Evolutionary conservation across 139 green algal genomes (phyloP).

Genomic region (Tetraselmis striata): DNA sequence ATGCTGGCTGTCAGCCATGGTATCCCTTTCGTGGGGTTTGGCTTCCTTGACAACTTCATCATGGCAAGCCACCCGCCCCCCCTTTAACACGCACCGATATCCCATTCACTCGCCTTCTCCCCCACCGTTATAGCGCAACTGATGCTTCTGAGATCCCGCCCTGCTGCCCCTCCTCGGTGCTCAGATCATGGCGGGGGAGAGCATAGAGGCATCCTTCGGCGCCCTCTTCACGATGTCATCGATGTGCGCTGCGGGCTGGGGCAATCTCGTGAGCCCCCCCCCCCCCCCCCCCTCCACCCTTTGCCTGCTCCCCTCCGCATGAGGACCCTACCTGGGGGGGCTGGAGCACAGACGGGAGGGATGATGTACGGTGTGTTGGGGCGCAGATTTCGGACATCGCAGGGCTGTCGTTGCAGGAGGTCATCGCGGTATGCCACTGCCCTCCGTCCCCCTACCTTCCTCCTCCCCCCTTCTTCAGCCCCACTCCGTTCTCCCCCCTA

Average conservation of each 20-base stretch:
- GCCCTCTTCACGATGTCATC: conserved; percentile 27
- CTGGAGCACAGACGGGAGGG: too few species aligned
- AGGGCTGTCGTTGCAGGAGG: not conserved
- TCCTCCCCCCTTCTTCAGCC: too few species aligned
- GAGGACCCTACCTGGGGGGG: too few species aligned
- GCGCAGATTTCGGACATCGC: not conserved
- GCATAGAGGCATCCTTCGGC: conserved; percentile 38
- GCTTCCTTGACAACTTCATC: conserved; percentile 34
- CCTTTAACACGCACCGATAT: not conserved
- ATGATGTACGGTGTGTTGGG: not conserved
- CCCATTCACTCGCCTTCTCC: too few species aligned
- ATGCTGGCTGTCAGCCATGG: conserved; percentile 19
- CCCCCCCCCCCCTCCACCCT: too few species aligned
- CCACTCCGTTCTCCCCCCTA: too few species aligned
- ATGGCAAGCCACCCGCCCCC: conserved; percentile 12
- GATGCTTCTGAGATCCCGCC: not conserved
- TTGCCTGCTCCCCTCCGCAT: too few species aligned
- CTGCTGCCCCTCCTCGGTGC: not conserved
- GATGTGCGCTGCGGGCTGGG: conserved; percentile 31
- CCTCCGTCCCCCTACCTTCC: not conserved
- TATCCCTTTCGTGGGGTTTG: conserved; percentile 35
- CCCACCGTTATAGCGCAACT: too few species aligned
- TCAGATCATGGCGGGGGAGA: conserved; percentile 30
- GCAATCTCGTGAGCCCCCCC: conserved; percentile 13
- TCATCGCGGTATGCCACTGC: not conserved